Conservation (phyloP, 768 basidiomycete genomes). For the Amylocystis lapponica region DNA sequence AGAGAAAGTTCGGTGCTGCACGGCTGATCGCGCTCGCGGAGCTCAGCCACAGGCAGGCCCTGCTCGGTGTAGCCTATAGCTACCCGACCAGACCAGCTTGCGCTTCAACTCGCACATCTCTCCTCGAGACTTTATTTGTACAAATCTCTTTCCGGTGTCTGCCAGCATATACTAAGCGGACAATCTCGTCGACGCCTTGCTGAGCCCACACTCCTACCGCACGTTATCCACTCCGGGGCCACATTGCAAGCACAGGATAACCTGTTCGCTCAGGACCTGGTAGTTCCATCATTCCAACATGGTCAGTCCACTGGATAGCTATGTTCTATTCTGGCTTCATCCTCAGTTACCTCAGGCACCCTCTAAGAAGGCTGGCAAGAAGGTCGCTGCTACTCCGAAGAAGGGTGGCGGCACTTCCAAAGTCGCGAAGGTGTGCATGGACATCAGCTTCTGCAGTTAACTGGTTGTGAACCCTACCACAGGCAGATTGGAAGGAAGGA, state of each 20-base stretch:
- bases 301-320: constrained; percentile 11
- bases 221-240: constrained; percentile 6
- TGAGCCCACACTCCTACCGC: constrained; percentile 4
- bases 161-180: not conserved
- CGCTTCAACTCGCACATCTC: too few relatives aligned
- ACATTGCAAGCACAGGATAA: constrained; percentile 7
- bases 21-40: too few relatives aligned
- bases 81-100: too few relatives aligned
- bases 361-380: constrained; percentile 90
- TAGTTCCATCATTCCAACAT: constrained; percentile 8
- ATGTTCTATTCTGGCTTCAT: constrained; percentile 11
- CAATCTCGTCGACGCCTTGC: not conserved
- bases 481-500: constrained; percentile 99
- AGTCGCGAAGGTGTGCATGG: constrained; percentile 74
- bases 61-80: too few relatives aligned
- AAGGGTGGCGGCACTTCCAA: constrained; percentile 51
- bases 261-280: not conserved
- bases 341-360: constrained; percentile 47
- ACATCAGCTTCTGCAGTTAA: not conserved
- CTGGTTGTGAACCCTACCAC: too few relatives aligned
- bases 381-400: constrained; percentile 58
- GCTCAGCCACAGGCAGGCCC: too few relatives aligned
- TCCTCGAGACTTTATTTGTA: too few relatives aligned
- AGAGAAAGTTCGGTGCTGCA: too few relatives aligned
- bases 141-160: too few relatives aligned